Evolutionary conservation across 129 eudicot genomes (phyloP), one percentile per base, ranked within the genome.

Genomic region (Lonicera japonica): DNA sequence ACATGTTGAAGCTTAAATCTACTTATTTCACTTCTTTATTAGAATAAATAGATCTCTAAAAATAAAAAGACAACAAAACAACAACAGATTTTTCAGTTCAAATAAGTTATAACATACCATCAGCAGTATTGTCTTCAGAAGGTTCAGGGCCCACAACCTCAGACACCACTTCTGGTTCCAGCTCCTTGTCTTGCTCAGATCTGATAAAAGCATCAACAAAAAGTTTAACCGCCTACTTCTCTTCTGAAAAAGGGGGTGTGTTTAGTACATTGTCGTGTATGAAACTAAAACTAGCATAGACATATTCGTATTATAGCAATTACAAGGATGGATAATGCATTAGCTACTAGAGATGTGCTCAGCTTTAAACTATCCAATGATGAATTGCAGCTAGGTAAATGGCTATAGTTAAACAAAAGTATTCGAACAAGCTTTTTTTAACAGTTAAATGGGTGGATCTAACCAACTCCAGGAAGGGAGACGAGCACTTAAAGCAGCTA

Each of bases 171-270:
- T 88, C 99, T 23, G 70, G 95, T 63, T 94, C 99, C 46, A 95
- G 99, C 75, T 92, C 99, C 61, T 88, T 94, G 75, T 94, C 96
- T 82, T 94, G 99, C 75, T 94, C 99, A 51, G 96, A 94, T 80
- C 99, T 94, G 70, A 59, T 63, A 59, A 54, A 22, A 41, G 13
- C 12, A 39, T 25, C 15, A 47, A 51, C 21, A 1, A 59, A 24
- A 64, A 14, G 0, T 54, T 64, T 29, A 38, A 39, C 34, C 23
- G 14, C 34, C 43, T n/a, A n/a, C 15, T 38, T 8, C 14, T 45
- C 24, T 12, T 57, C 12, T 7, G 1, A 25, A 67, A 16, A 58
- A 34, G 3, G 54, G 15, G 9, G 25, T 62, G 39, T 58, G 20
- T 58, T 16, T 16, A 19, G 36, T 16, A 41, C 3, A 48, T 72